phyloP scores from a whole-genome alignment of 441 rosid genomes.

The Corymbia calophylla region DNA sequence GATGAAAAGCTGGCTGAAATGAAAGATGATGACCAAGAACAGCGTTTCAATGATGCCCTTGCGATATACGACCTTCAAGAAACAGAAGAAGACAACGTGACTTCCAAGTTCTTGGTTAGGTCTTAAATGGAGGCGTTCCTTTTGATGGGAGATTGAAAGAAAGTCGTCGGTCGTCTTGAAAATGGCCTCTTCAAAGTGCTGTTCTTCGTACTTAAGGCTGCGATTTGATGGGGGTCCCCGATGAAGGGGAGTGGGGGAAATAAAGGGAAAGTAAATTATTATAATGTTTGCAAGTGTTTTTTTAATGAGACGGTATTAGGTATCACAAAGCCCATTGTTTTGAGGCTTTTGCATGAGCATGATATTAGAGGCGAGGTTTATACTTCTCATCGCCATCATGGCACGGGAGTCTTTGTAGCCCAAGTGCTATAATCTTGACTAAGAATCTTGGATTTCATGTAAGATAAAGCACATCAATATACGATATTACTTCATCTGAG shows the following conservation, averaged over 20 bases:
- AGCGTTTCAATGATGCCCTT: neutral
- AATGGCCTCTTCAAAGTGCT: neutral
- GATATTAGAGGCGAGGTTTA: neutral
- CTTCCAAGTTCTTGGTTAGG: neutral
- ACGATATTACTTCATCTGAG: neutral
- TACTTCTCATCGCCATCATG: neutral
- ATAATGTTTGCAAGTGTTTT: no score
- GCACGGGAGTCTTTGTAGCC: fast-evolving
- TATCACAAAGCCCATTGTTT: neutral
- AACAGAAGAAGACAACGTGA: neutral
- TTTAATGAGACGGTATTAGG: neutral
- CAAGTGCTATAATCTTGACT: neutral
- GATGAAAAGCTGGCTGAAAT: neutral
- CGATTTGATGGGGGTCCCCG: neutral
- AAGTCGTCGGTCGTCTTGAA: neutral
- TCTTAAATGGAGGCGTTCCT: neutral
- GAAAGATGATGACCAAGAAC: neutral
- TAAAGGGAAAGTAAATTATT: neutral
- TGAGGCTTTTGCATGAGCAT: no score
- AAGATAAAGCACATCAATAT: no score
- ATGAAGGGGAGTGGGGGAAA: neutral
- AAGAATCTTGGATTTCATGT: fast-evolving
- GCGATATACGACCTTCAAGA: neutral
- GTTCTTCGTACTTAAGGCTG: neutral
- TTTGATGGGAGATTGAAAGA: neutral